phyloP scores from a whole-genome alignment of 1,139 yeast species.

The Yamadazyma dushanensis region DNA sequence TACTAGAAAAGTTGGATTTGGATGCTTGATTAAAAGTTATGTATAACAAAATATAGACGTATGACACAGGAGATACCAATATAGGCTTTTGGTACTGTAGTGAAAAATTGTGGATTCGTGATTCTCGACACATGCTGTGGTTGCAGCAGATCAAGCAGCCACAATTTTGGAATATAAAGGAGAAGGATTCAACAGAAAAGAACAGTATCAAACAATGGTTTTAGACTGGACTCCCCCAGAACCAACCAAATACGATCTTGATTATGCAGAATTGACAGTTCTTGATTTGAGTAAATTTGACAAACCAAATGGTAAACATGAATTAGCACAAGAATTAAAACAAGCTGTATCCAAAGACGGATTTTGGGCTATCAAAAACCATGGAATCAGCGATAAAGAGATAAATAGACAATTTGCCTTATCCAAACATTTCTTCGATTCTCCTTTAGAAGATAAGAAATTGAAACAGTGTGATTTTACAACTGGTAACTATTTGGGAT shows the following conservation, averaged over 20 bases:
- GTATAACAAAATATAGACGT: background rate
- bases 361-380: slow-evolving; percentile 31
- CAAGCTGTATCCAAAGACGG: slow-evolving; percentile 31
- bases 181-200: background rate
- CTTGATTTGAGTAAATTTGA: slow-evolving; percentile 30
- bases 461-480: slow-evolving; percentile 27
- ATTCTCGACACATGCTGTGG: background rate
- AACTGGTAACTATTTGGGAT: slow-evolving; percentile 34
- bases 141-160: background rate
- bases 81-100: background rate
- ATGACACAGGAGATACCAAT: background rate
- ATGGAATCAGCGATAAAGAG: slow-evolving; percentile 27
- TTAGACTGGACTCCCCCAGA: slow-evolving; percentile 26
- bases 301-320: slow-evolving; percentile 25
- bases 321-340: slow-evolving; percentile 26
- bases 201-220: slow-evolving; percentile 5
- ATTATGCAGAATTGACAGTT: slow-evolving; percentile 32
- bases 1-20: slow-evolving; percentile 42
- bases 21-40: slow-evolving; percentile 41
- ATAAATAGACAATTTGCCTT: slow-evolving; percentile 27
- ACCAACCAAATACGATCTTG: slow-evolving; percentile 26
- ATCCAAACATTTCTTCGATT: slow-evolving; percentile 29
- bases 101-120: background rate
- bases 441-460: slow-evolving; percentile 26
- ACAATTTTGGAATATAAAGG: background rate